Conservation (phyloP, 1,284 basidiomycete species). For the Puccinia novopanici region DNA sequence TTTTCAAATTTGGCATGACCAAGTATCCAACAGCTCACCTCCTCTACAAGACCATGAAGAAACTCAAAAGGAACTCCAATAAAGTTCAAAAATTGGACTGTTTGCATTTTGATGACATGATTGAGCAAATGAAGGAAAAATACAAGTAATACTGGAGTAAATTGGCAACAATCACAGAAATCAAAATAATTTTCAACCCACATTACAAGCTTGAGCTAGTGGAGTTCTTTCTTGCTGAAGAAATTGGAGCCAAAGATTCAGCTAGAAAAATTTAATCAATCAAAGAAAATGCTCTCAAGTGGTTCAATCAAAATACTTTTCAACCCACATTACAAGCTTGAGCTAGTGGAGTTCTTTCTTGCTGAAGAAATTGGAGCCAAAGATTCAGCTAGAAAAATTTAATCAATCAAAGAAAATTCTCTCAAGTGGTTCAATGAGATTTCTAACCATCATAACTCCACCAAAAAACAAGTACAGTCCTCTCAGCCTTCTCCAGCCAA, state of each 20-base stretch:
- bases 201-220: constrained; percentile 9
- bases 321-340: constrained; percentile 8
- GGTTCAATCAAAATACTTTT: not conserved
- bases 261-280: not conserved
- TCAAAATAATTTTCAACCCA: not conserved
- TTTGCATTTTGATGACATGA: too few relatives aligned
- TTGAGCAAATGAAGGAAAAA: too few relatives aligned
- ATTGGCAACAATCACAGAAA: not conserved
- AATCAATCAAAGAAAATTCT: not conserved
- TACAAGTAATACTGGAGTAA: not conserved
- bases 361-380: not conserved
- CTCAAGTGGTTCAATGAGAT: not conserved
- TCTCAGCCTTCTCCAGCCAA: not conserved
- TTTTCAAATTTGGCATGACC: too few relatives aligned
- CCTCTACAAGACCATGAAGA: too few relatives aligned
- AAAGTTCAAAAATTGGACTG: too few relatives aligned
- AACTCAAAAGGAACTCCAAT: too few relatives aligned
- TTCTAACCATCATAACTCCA: too few relatives aligned
- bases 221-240: not conserved
- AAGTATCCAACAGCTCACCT: too few relatives aligned
- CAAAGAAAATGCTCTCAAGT: not conserved
- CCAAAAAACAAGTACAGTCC: not conserved
- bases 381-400: not conserved
- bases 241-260: not conserved
- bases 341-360: constrained; percentile 7